phyloP scores from a whole-genome alignment of 2,329 filamentous ascomycete genomes.

The Fusarium xylarioides region DNA sequence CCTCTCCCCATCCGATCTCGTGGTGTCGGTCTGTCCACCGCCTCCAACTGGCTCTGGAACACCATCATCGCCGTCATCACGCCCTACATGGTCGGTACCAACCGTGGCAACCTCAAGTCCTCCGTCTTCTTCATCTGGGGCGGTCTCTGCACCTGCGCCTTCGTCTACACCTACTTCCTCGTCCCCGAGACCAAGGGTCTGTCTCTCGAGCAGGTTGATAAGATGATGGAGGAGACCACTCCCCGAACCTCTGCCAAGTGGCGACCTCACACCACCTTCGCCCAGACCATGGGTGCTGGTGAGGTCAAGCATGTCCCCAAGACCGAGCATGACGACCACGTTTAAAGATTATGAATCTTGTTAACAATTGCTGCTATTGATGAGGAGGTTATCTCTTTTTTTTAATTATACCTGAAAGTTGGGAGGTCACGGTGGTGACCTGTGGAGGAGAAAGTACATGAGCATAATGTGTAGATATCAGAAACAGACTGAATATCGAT shows the following conservation, averaged over 20 bases:
- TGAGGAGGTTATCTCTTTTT: slow-evolving; percentile 11
- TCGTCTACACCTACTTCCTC: slow-evolving; percentile 76
- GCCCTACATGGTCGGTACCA: slow-evolving; percentile 69
- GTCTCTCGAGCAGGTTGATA: slow-evolving; percentile 81
- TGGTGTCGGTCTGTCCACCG: slow-evolving; percentile 86
- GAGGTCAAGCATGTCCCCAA: slow-evolving; percentile 42
- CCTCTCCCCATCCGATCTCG: slow-evolving; percentile 88
- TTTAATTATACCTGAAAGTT: slow-evolving; percentile 20
- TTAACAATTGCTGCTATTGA: not conserved
- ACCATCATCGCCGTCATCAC: slow-evolving; percentile 75
- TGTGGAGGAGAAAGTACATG: slow-evolving; percentile 22
- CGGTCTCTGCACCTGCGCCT: slow-evolving; percentile 66
- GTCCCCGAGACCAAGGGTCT: slow-evolving; percentile 80
- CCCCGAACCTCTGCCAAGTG: slow-evolving; percentile 81
- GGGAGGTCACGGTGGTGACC: not conserved
- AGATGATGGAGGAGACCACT: slow-evolving; percentile 88
- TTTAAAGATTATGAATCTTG: slow-evolving; percentile 35
- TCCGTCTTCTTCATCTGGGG: slow-evolving; percentile 83
- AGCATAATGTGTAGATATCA: slow-evolving; percentile 37
- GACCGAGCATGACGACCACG: slow-evolving; percentile 45
- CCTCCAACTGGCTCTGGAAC: slow-evolving; percentile 73
- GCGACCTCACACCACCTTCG: slow-evolving; percentile 77
- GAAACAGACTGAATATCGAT: slow-evolving; percentile 29
- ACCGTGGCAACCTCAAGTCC: slow-evolving; percentile 58
- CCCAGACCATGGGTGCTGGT: slow-evolving; percentile 51